Conservation (phyloP, 78 protist genomes). For the Acrasis kona region DNA sequence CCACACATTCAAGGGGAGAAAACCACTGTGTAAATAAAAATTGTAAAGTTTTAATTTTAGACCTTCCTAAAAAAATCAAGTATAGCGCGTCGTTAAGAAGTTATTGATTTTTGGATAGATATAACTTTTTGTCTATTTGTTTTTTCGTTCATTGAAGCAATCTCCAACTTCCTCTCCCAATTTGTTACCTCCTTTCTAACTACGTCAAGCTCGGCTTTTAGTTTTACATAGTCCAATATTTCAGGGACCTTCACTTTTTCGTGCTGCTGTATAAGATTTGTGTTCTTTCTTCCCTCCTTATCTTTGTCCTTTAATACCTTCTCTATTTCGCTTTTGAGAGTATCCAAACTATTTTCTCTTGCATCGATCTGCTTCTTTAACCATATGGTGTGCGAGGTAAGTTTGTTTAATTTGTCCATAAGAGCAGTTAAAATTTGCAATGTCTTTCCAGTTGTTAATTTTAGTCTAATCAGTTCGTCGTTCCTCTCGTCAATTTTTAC, state of each 20-base stretch:
- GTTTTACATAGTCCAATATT: conserved; percentile 40
- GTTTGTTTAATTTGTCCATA: conserved; percentile 9
- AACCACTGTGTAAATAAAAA: too few relatives aligned
- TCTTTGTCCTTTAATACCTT: conserved; percentile 16
- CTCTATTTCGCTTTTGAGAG: background rate
- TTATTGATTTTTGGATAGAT: background rate
- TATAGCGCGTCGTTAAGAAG: too few relatives aligned
- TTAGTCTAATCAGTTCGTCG: conserved; percentile 45
- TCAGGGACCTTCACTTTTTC: conserved; percentile 33
- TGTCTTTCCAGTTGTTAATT: conserved; percentile 50
- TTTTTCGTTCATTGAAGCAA: conserved; percentile 26
- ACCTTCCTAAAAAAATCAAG: too few relatives aligned
- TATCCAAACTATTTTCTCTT: background rate
- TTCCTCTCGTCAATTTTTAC: conserved; percentile 62
- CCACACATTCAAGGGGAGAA: too few relatives aligned
- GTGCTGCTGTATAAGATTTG: conserved; percentile 1
- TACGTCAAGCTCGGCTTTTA: conserved; percentile 23
- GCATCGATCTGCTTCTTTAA: conserved; percentile 8
- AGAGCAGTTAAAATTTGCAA: conserved; percentile 25
- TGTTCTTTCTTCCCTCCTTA: conserved; percentile 5
- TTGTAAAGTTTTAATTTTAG: too few relatives aligned
- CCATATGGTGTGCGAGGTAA: conserved; percentile 4
- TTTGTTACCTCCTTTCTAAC: conserved; percentile 7
- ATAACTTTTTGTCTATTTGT: background rate
- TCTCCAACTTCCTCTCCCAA: conserved; percentile 53